Evolutionary conservation across 1,284 basidiomycete species (phyloP), one percentile per base, ranked within the genome.

Genomic region (Microbotryomycetes sp.): DNA sequence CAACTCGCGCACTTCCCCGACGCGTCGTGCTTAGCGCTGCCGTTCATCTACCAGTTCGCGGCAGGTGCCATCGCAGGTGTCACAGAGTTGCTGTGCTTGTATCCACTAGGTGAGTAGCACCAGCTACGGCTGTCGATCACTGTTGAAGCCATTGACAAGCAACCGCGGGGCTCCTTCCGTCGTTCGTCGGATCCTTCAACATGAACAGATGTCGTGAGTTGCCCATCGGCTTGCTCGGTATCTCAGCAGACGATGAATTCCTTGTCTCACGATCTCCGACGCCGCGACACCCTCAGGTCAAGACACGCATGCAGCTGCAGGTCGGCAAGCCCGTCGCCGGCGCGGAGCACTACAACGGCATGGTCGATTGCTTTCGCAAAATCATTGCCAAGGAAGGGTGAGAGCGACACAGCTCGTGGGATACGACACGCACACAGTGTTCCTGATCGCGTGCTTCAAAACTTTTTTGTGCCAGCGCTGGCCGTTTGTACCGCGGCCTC

Each of bases 261-360:
- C 15, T 74, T 60, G 64, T 70, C 48, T 68, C 74, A 9, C 76
- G 74, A 62, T 63, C 74, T 36, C 57, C 75, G 60, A 71, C 73
- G 19, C 48, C 31, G 49, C 42, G 53, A 58, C 56, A 36, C 54
- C 60, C 55, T 50, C 62, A 66, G 73, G 88, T 97, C 76, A 98
- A 98, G 81, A 99, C 94, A 14, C 88, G 94, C 32, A 93, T 97
- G 86, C 96, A 98, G 76, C 81, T 99, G 28, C 88, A 91, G 76
- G 88, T 86, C 19, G 90, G 89, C 76, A 79, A 82, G 45, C 78
- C 82, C 55, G 79, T 83, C 59, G 86, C 72, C 7, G 75, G 74
- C 19, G 71, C 70, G 0, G 74, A 76, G 48, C 69, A 74, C 47
- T 78, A 78, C 71, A 74, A 74, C 61, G 75, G 92, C n/a, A 84